Evolutionary conservation across 2,329 filamentous ascomycete species (phyloP).

Genomic region (Ophiostoma tasmaniense): DNA sequence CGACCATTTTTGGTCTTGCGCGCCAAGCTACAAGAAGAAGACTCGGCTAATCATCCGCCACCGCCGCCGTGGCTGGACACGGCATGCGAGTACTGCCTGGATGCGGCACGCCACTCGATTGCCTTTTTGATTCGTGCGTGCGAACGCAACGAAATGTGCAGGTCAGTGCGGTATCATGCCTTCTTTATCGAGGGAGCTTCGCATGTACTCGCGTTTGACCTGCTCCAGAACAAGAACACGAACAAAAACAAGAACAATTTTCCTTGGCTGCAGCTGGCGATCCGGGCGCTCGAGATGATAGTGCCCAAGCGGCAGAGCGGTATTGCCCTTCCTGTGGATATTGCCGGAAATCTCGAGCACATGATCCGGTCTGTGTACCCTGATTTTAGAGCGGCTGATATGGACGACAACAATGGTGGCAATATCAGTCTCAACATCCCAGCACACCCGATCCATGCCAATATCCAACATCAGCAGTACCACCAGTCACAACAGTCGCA

Average conservation of each 20-base stretch:
- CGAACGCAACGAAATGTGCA: constrained; percentile 17
- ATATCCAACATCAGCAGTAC: background rate
- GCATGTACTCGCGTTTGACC: constrained; percentile 16
- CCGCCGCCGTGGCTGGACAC: constrained; percentile 19
- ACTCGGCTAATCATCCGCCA: constrained; percentile 10
- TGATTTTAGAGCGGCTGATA: constrained; percentile 16
- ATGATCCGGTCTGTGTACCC: constrained; percentile 20
- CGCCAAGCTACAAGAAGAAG: constrained; percentile 18
- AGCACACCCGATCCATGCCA: background rate
- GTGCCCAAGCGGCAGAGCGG: background rate
- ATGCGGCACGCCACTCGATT: constrained; percentile 18
- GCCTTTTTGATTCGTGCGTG: constrained; percentile 14
- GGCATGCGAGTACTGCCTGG: constrained; percentile 19
- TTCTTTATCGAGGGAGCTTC: constrained; percentile 21
- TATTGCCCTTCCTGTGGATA: constrained; percentile 8
- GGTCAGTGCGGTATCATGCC: constrained; percentile 17
- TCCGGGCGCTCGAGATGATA: constrained; percentile 16
- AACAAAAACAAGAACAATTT: constrained; percentile 12
- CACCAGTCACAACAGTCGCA: background rate
- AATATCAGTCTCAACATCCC: constrained; percentile 3
- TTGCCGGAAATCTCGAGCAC: constrained; percentile 16
- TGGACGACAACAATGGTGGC: background rate
- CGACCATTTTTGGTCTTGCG: constrained; percentile 20
- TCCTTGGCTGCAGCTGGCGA: constrained; percentile 18
- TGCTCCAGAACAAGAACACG: constrained; percentile 16